A percentile compares a stretch with the other conserved stretches of the same genome.
Conservation (phyloP, 208 protist species). For the Trypanosoma platydactyli region DNA sequence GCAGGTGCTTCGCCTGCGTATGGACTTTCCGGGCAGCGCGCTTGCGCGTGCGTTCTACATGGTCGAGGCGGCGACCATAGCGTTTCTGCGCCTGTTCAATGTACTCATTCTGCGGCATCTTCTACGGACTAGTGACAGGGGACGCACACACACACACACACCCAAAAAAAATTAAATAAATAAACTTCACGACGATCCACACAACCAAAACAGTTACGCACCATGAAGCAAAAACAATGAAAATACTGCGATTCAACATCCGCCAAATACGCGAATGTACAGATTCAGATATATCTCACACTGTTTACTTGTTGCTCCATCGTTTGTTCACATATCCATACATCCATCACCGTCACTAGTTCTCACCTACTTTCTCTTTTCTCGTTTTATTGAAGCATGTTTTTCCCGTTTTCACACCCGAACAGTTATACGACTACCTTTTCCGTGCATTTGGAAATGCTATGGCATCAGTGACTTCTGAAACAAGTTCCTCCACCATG, state of each 20-base stretch:
- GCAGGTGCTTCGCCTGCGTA: constrained; percentile 92
- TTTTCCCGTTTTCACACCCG: not conserved
- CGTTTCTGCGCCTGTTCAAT: constrained; percentile 99
- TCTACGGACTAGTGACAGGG: not conserved
- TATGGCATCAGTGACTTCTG: constrained; percentile 63
- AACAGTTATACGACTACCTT: not conserved
- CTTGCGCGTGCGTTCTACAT: constrained; percentile 98
- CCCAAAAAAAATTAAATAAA: constrained; percentile 24
- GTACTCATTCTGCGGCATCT: constrained; percentile 99
- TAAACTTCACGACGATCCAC: too few relatives aligned
- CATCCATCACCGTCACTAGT: not conserved
- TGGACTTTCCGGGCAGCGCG: constrained; percentile 96
- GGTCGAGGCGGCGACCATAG: constrained; percentile 97
- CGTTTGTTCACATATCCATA: too few relatives aligned
- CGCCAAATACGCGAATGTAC: not conserved
- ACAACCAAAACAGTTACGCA: constrained; percentile 3
- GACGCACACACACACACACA: constrained; percentile 18
- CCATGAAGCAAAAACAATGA: constrained; percentile 26
- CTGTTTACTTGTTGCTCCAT: too few relatives aligned
- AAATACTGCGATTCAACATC: not conserved
- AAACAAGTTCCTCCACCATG: constrained; percentile 66
- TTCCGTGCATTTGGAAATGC: constrained; percentile 38
- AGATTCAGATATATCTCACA: too few relatives aligned
- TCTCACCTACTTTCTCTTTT: not conserved
- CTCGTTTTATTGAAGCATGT: not conserved